Percentiles rank a stretch among this genome's conserved stretches.
These are phyloP conservation scores for Penicillium hesseltinei DNA, from an alignment of 2,329 filamentous ascomycete genomes.

Conservation along the genomic window DNA sequence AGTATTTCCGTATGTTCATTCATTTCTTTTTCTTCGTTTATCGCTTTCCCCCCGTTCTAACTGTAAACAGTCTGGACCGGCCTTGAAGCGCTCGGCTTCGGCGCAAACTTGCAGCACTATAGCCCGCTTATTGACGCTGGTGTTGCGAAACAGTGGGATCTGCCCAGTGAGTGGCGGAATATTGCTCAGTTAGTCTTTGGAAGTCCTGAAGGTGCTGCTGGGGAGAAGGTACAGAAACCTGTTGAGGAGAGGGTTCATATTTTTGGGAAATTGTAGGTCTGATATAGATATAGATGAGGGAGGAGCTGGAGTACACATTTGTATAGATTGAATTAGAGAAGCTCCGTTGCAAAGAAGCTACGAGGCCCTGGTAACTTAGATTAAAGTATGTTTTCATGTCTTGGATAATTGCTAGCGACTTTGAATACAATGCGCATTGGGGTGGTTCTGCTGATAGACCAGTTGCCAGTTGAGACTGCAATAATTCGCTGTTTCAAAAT, in stretches of 20 bases:
- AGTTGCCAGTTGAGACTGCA: too few species aligned
- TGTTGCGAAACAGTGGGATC: constrained; percentile 66
- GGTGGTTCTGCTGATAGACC: too few species aligned
- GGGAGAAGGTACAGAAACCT: constrained; percentile 63
- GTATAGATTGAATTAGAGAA: neutral
- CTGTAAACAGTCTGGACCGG: constrained; percentile 65
- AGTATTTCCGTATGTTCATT: constrained; percentile 57
- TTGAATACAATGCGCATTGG: too few species aligned
- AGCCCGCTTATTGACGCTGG: constrained; percentile 78
- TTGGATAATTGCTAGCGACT: too few species aligned
- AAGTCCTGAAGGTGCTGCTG: constrained; percentile 52
- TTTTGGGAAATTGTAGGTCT: constrained; percentile 44
- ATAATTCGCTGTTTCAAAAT: too few species aligned
- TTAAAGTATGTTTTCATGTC: too few species aligned
- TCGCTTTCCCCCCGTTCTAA: neutral
- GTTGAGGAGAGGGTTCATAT: constrained; percentile 67
- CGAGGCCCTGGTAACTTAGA: too few species aligned
- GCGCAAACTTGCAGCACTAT: constrained; percentile 91
- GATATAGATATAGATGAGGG: neutral
- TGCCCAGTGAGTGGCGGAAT: constrained; percentile 72
- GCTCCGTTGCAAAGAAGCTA: neutral
- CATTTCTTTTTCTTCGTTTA: neutral
- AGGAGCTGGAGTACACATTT: neutral
- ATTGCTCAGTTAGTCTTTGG: constrained; percentile 85
- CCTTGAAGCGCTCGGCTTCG: constrained; percentile 78